Conservation (phyloP, 768 basidiomycete genomes). For the Fomitopsis serialis region DNA sequence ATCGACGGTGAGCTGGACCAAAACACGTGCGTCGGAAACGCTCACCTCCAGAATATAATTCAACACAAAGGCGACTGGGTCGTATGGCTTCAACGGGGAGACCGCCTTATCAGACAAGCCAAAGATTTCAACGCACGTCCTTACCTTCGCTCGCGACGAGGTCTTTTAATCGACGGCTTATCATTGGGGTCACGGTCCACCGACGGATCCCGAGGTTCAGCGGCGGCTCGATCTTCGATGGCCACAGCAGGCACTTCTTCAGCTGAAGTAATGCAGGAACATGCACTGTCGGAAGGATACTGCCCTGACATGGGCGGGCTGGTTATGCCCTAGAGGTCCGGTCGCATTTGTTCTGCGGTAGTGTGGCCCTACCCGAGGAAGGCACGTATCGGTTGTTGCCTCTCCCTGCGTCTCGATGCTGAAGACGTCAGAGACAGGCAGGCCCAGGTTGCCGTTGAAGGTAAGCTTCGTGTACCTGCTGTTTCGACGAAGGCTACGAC, state of each 20-base stretch:
- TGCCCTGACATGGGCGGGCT: neutral
- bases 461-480: neutral
- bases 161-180: neutral
- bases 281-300: constrained; percentile 6
- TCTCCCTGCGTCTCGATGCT: neutral
- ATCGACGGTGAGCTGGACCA: neutral
- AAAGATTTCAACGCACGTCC: neutral
- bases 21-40: neutral
- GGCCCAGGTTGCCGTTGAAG: constrained; percentile 1
- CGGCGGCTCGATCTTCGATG: constrained; percentile 3
- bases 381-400: neutral
- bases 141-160: neutral
- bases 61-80: constrained; percentile 10
- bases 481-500: constrained; percentile 8
- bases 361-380: neutral
- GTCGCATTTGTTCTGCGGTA: neutral
- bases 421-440: neutral
- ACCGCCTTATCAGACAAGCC: neutral
- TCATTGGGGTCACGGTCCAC: neutral
- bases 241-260: constrained; percentile 1
- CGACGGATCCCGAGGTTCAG: constrained; percentile 10
- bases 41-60: constrained; percentile 12
- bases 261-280: constrained; percentile 13
- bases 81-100: constrained; percentile 3
- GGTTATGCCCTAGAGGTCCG: no score